Evolutionary conservation across 2,329 filamentous ascomycete species (phyloP).

Genomic region (Neopestalotiopsis sp.): DNA sequence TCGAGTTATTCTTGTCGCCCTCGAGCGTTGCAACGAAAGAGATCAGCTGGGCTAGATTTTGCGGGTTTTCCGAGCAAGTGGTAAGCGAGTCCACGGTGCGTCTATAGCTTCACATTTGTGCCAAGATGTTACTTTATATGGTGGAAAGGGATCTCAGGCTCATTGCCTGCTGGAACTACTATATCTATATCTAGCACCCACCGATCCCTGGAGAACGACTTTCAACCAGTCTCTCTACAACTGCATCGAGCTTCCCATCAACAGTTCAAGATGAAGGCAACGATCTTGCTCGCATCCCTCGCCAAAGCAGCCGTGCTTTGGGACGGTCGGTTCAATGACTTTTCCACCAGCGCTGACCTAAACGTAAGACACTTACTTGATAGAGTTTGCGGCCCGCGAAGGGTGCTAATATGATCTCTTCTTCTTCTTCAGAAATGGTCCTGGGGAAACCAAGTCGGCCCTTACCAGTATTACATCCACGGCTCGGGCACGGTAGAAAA

Average conservation of each 20-base stretch:
- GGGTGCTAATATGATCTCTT: neutral
- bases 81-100: neutral
- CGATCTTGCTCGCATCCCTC: constrained; percentile 15
- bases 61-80: neutral
- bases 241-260: neutral
- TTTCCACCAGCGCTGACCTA: constrained; percentile 53
- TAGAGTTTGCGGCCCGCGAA: neutral
- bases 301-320: constrained; percentile 51
- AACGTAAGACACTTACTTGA: constrained; percentile 27
- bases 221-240: neutral
- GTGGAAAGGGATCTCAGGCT: neutral
- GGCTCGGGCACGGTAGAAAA: constrained; percentile 57
- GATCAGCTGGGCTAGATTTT: neutral
- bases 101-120: neutral
- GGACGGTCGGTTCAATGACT: constrained; percentile 65
- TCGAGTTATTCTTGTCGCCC: too few species aligned
- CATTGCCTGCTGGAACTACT: neutral
- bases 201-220: neutral
- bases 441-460: constrained; percentile 65
- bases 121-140: neutral
- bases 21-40: neutral
- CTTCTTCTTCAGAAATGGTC: constrained; percentile 50
- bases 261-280: constrained; percentile 1
- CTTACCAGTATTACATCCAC: constrained; percentile 80
- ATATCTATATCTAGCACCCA: neutral